Base-by-base conservation (phyloP, 176 grass and related monocot species). In the Saccharum officinarum region DNA sequence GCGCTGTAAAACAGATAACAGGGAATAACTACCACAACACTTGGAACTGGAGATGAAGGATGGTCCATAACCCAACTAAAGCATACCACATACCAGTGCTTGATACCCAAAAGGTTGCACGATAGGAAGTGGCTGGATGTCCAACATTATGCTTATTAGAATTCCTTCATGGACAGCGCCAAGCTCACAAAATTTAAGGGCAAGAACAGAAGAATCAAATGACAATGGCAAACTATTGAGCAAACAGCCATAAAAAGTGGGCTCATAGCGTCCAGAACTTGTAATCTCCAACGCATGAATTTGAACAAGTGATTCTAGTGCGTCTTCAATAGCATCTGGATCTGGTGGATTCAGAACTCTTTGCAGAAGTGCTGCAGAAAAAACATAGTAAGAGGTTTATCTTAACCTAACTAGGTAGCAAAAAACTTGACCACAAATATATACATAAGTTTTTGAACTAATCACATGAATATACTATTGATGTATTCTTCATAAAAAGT, bases 221-320 rank as follows among this genome's bases (percentile, higher is more conserved):
- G 95, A 97, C 45, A 97, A 84, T 25, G 95, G 92, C 59, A 95
- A 84, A 83, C 92, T 85, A 78, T 97, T 93, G 68, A 97, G 91
- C 82, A 97, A 93, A 69, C 76, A 78, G 5, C 92, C 95, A 88
- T 95, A 88, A 82, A 95, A 97, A 33, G 95, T 97, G 37, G 95
- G 90, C 55, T 91, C 87, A 71, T 91, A 90, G 50, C 85, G 90
- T 64, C 85, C 90, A 91, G 88, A 26, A 54, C 38, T 50, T 87
- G 88, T 84, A 62, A 86, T 93, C 78, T 91, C 85, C 69, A 97
- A 74, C 73, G 92, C 95, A 64, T 78, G 79, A 52, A 92, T 93
- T 68, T 95, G 84, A 69, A 97, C 84, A 42, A 97, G 92, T 13
- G 84, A 91, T 62, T 81, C 73, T 25, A 97, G 50, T 34, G 95